Base-by-base conservation (phyloP, 2,329 filamentous ascomycete species). In the Fusarium floridanum region DNA sequence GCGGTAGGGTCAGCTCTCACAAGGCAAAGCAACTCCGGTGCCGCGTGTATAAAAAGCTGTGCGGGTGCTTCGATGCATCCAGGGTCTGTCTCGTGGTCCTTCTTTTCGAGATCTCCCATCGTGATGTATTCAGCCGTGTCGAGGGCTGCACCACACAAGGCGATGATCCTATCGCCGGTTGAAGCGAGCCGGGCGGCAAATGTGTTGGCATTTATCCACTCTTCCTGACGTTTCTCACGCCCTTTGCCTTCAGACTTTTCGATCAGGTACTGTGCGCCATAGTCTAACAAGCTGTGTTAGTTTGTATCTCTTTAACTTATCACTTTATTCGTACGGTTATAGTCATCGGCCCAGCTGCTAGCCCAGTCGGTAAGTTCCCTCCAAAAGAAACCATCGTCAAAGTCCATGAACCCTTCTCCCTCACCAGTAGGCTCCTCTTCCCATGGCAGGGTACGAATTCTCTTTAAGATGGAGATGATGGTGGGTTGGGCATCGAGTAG, bases 321-420 rank as follows among this genome's bases (percentile, higher is more conserved):
- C 17, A 29, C 20, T n/a, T 6, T 22, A 8, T 8, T n/a, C 41
- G 2, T 50, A 70, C 70, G 11, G 27, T 72, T 70, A 36, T 67
- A 67, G 10, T 27, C 59, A n/a, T 72, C 67, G 2, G 61, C 48
- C 57, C 61, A 70, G 43, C 62, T 22, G 17, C n/a, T 61, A 3
- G 39, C 48, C 68, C 65, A 70, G 2, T 45, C 29, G 5, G 48
- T 67, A 36, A 71, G 61, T 17, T 70, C 22, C 14, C 41, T 16
- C 70, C 67, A 70, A 27, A 67, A 63, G 24, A 53, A 61, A 2
- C 70, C 67, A 8, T 68, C 61, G 4, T 65, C 61, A 12, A 70
- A 34, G 22, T 50, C 48, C 20, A 70, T 66, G 12, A 32, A 20
- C 6, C 41, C 67, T 55, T 64, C 55, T 12, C 67, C 70, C 17